These are phyloP conservation scores for Cunninghamia lanceolata DNA, from an alignment of 75 land plant genomes.

Conservation along the genomic window DNA sequence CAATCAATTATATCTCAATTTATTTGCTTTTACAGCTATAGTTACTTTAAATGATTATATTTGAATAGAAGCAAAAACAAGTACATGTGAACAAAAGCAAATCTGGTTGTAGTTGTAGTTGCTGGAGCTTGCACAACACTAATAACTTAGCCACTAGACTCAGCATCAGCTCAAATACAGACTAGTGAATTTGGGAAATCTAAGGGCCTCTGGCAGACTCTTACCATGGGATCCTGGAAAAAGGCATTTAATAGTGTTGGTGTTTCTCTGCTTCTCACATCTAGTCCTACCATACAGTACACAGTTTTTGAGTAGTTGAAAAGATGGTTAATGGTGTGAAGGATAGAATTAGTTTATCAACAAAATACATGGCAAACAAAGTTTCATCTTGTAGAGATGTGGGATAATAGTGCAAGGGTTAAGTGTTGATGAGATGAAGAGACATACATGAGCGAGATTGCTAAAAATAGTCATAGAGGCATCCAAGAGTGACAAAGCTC, in stretches of 20 bases:
- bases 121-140: constrained; percentile 50
- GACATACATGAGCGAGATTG: too few species aligned
- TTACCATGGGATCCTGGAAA: constrained; percentile 36
- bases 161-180: constrained; percentile 50
- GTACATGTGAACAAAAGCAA: constrained; percentile 14
- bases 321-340: too few species aligned
- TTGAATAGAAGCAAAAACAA: constrained; percentile 17
- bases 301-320: too few species aligned
- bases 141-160: constrained; percentile 47
- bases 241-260: constrained; percentile 48
- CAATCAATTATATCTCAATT: constrained; percentile 23
- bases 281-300: constrained; percentile 59
- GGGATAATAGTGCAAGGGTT: too few species aligned
- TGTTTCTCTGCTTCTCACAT: constrained; percentile 40
- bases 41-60: constrained; percentile 17
- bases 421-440: too few species aligned
- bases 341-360: too few species aligned
- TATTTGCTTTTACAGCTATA: constrained; percentile 16
- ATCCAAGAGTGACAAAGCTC: too few species aligned
- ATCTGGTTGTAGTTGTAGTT: constrained; percentile 41
- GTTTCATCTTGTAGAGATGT: too few species aligned
- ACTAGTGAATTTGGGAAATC: constrained; percentile 56
- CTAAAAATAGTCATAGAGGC: too few species aligned
- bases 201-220: constrained; percentile 33
- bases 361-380: too few species aligned